Conservation (phyloP, 2,329 filamentous ascomycete genomes). For the Fusarium udum region DNA sequence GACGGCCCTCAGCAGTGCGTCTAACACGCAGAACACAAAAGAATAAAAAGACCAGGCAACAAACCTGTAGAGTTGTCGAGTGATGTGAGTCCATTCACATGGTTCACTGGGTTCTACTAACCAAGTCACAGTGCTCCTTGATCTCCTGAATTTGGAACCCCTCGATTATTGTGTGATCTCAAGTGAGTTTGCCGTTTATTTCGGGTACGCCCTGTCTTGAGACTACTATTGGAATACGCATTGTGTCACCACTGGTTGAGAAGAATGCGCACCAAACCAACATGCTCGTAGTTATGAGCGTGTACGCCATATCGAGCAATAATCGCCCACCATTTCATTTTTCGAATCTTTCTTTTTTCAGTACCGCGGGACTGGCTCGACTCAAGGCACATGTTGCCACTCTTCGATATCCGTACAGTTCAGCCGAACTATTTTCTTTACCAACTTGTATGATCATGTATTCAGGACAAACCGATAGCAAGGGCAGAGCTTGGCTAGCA, state of each 20-base stretch:
- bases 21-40: background rate
- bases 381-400: background rate
- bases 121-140: background rate
- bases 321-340: conserved; percentile 3
- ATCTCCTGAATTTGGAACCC: conserved; percentile 4
- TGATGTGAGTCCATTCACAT: background rate
- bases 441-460: background rate
- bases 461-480: background rate
- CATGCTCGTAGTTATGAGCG: background rate
- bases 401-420: background rate
- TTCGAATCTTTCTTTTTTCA: conserved; percentile 15
- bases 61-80: background rate
- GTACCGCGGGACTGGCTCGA: background rate
- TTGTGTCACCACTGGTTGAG: conserved; percentile 15
- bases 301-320: background rate
- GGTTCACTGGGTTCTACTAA: conserved; percentile 3
- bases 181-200: conserved; percentile 3
- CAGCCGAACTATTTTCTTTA: background rate
- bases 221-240: conserved; percentile 22
- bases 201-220: conserved; percentile 7
- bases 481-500: background rate
- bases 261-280: conserved; percentile 3
- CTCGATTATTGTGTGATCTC: background rate
- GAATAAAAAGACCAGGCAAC: background rate
- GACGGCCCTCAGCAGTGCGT: background rate